A percentile compares a stretch with the other conserved stretches of the same genome.
Conservation (phyloP, 2,329 filamentous ascomycete species). For the Cadophora luteo-olivacea region DNA sequence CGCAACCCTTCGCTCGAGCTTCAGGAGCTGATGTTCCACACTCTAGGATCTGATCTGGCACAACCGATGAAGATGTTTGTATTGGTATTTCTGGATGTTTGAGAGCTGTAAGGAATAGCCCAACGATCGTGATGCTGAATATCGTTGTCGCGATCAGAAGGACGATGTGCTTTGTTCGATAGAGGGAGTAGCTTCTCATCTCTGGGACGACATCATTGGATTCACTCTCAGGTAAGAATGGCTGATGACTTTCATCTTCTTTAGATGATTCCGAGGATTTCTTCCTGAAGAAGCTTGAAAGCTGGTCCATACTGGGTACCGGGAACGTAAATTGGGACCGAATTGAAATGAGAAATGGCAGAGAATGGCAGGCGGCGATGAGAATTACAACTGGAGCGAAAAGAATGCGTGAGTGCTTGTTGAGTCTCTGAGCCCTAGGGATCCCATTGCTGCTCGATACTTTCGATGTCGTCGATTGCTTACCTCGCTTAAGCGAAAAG, state of each 20-base stretch:
- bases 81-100: background rate
- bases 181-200: background rate
- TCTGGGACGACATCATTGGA: background rate
- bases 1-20: background rate
- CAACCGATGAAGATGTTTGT: background rate
- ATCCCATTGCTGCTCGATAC: background rate
- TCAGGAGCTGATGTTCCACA: background rate
- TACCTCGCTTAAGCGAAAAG: slow-evolving; percentile 5
- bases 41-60: background rate
- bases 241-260: background rate
- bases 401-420: too few species aligned
- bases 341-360: background rate
- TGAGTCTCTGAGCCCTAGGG: background rate
- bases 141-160: background rate
- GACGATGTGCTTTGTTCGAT: background rate
- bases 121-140: background rate
- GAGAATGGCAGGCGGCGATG: too few species aligned
- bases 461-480: background rate
- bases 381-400: too few species aligned
- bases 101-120: background rate
- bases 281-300: background rate
- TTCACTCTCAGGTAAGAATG: background rate
- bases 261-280: background rate
- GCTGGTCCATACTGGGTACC: background rate
- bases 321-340: background rate